These are phyloP conservation scores for Phytophthora aleatoria DNA, from an alignment of 352 stramenopile species.

Conservation along the genomic window DNA sequence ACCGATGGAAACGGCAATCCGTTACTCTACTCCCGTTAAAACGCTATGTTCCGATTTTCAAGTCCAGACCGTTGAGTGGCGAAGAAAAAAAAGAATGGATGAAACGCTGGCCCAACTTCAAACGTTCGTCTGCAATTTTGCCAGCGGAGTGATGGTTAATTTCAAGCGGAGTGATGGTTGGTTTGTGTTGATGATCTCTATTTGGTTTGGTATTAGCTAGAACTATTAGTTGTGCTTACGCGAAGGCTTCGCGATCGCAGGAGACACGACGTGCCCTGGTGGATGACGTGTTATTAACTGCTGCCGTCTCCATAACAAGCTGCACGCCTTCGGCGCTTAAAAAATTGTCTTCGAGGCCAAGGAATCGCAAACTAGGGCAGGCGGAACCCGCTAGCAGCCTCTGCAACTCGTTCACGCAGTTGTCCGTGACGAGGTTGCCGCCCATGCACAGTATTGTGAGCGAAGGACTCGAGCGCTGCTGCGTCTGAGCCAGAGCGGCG, in stretches of 20 bases:
- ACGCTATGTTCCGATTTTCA: not conserved
- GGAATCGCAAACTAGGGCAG: slow-evolving; percentile 63
- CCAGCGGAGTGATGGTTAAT: not conserved
- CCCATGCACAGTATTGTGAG: slow-evolving; percentile 80
- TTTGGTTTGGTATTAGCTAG: slow-evolving; percentile 22
- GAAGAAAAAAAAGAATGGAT: not conserved
- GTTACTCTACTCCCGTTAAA: not conserved
- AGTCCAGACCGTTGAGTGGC: not conserved
- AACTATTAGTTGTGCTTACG: slow-evolving; percentile 23
- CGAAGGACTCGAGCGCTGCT: slow-evolving; percentile 22
- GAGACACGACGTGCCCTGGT: slow-evolving; percentile 57
- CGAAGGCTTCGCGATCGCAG: slow-evolving; percentile 35
- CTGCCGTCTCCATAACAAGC: slow-evolving; percentile 61
- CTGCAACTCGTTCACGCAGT: slow-evolving; percentile 60
- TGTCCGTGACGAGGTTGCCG: slow-evolving; percentile 84
- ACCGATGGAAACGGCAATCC: slow-evolving; percentile 1
- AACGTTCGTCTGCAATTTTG: slow-evolving; percentile 22
- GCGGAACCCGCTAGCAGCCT: slow-evolving; percentile 37
- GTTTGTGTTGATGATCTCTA: slow-evolving; percentile 11
- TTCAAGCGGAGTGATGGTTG: slow-evolving; percentile 5
- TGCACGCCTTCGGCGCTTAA: slow-evolving; percentile 66
- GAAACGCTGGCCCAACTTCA: slow-evolving; percentile 8
- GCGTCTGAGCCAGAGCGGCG: slow-evolving; percentile 26
- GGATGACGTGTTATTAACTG: slow-evolving; percentile 42
- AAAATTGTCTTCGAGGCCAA: slow-evolving; percentile 86